Base-by-base conservation (phyloP, 345 rosid genomes). In the Boechera divaricarpa region DNA sequence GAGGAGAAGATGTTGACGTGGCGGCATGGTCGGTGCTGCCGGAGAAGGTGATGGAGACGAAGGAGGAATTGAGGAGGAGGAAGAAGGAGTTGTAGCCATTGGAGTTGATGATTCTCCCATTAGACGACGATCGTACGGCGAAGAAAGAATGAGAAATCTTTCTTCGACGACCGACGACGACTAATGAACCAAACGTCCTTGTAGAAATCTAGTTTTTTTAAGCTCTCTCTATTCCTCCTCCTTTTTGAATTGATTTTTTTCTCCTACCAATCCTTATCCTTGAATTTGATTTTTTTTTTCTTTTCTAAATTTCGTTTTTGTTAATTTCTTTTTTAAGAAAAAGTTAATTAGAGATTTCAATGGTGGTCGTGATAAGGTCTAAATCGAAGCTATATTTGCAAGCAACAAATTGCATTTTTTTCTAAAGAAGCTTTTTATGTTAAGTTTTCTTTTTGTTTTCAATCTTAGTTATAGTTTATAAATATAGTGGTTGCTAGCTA, bases 1-100 rank as follows among this genome's bases (percentile, higher is more conserved):
- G 13, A 91, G 80, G 55, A 88, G 65, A 3, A n/a, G 1, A 3
- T 77, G 84, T 6, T 39, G 65, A 53, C 66, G 77, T 47, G 79
- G 48, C 2, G 66, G 44, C 2, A 57, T 62, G 21, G 47, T 39
- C 0, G n/a, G n/a, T n/a, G 63, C 10, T 5, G 65, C 5, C 5
- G 47, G 44, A 33, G 66, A 45, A 31, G 39, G 33, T 28, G 70
- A 52, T 2, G 67, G 55, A 62, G 70, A 49, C 4, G 51, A 61
- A 26, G 73, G 79, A 36, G 44, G 51, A 18, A 16, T 51, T 36
- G 73, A 58, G 44, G 65, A 76, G 55, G 74, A 48, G 7, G 70
- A 15, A 28, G 41, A 39, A n/a, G 66, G 51, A 52, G 26, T 32
- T n/a, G 69, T 29, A 41, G 69, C 57, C 74, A 61, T 29, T 76